Evolutionary conservation across 495 filamentous ascomycete genomes (phyloP).

Genomic region (Penicillium lividum): DNA sequence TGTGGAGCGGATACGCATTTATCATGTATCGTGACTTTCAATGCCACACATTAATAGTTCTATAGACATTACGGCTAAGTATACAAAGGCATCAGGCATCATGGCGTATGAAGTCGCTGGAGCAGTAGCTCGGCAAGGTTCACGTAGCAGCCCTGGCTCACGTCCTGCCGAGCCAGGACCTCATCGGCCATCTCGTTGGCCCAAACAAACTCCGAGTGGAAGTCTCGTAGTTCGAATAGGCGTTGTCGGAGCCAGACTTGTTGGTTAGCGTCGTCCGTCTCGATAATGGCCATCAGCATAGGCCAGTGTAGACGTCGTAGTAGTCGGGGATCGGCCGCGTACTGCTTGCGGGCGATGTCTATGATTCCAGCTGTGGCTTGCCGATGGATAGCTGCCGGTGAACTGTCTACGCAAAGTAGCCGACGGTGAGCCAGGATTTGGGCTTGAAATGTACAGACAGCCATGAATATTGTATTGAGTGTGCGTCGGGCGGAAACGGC

Average conservation of each 20-base stretch:
- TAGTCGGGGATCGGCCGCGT: conserved; percentile 35
- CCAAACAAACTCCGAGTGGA: conserved; percentile 38
- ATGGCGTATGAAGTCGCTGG: conserved; percentile 18
- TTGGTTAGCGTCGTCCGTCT: conserved; percentile 39
- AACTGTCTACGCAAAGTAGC: conserved; percentile 26
- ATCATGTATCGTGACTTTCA: conserved; percentile 5
- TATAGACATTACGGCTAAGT: conserved; percentile 25
- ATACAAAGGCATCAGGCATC: conserved; percentile 18
- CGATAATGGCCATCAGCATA: conserved; percentile 46
- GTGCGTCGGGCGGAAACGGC: conserved; percentile 39
- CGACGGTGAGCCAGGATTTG: conserved; percentile 47
- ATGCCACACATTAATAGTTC: conserved; percentile 13
- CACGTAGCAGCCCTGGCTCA: conserved; percentile 27
- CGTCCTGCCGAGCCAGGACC: conserved; percentile 34
- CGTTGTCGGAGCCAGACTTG: conserved; percentile 42
- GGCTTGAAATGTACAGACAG: conserved; percentile 45
- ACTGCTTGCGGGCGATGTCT: conserved; percentile 42
- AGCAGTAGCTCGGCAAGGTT: conserved; percentile 39
- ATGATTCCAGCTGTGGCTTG: conserved; percentile 38
- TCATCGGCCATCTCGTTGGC: conserved; percentile 38
- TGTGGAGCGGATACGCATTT: not conserved
- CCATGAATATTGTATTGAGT: conserved; percentile 50
- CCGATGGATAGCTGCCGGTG: conserved; percentile 32
- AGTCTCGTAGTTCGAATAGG: conserved; percentile 33
- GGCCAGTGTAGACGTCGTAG: conserved; percentile 48